A percentile compares a stretch with the other conserved stretches of the same genome.
Evolutionary conservation across 805 yeast species (phyloP).

Genomic region (Zygosaccharomyces kombuchaensis): DNA sequence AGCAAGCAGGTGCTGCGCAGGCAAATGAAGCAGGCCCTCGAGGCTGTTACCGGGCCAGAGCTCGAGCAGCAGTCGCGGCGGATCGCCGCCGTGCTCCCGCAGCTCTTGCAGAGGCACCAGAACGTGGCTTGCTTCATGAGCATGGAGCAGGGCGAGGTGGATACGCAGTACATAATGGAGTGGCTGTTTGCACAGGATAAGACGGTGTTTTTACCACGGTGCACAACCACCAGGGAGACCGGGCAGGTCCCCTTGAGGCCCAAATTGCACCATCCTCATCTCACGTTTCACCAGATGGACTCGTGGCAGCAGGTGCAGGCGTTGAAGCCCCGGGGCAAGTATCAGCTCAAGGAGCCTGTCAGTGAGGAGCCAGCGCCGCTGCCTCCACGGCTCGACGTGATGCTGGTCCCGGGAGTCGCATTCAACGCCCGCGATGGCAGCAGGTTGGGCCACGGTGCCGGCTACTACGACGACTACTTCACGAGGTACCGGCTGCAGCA

Average conservation of each 20-base stretch:
- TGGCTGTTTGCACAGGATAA: constrained; percentile 49
- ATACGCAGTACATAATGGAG: constrained; percentile 52
- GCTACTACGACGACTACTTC: constrained; percentile 80
- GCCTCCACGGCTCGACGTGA: constrained; percentile 51
- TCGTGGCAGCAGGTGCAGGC: constrained; percentile 39
- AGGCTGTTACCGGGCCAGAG: constrained; percentile 16
- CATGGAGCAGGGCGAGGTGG: constrained; percentile 68
- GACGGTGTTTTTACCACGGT: constrained; percentile 55
- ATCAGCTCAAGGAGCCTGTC: constrained; percentile 62
- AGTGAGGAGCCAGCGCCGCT: constrained; percentile 27
- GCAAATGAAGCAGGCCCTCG: constrained; percentile 17
- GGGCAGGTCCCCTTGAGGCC: constrained; percentile 28
- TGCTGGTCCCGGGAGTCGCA: constrained; percentile 84
- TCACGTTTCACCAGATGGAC: constrained; percentile 54
- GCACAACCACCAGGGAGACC: constrained; percentile 35
- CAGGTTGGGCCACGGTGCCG: constrained; percentile 90
- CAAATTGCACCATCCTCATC: constrained; percentile 36
- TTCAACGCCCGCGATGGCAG: constrained; percentile 41
- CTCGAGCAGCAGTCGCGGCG: constrained; percentile 27
- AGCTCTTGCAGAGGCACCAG: constrained; percentile 11
- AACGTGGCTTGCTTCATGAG: constrained; percentile 67
- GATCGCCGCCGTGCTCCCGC: constrained; percentile 16
- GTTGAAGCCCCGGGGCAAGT: constrained; percentile 65
- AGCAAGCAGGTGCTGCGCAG: constrained; percentile 25
- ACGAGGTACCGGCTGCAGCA: constrained; percentile 39